Conservation (phyloP, 1,139 yeast species). For the Kurtzmaniella quercitrusa region DNA sequence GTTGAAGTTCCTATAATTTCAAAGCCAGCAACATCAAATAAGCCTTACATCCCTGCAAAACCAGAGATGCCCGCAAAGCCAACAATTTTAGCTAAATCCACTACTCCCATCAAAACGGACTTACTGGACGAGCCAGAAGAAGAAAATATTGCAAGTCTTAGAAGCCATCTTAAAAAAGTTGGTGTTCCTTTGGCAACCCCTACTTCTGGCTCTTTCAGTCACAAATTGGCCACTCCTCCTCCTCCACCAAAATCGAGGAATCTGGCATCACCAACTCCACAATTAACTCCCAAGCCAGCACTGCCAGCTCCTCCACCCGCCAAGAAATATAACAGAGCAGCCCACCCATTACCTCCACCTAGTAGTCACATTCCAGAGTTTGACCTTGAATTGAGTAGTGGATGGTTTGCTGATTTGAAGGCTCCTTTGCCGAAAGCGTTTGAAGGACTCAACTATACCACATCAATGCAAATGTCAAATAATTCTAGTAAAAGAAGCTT, state of each 20-base stretch:
- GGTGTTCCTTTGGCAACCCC: constrained; percentile 3
- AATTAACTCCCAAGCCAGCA: constrained; percentile 11
- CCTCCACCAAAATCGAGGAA: constrained; percentile 11
- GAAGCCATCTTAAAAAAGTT: constrained; percentile 1
- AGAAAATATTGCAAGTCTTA: background rate
- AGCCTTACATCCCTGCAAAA: constrained; percentile 12
- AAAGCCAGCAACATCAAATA: constrained; percentile 13
- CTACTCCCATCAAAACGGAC: background rate
- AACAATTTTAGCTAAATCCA: constrained; percentile 1
- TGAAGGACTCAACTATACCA: constrained; percentile 31
- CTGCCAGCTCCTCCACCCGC: constrained; percentile 36
- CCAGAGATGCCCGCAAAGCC: constrained; percentile 17
- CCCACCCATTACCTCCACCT: constrained; percentile 13
- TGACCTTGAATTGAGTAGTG: constrained; percentile 38
- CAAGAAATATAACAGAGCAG: constrained; percentile 26
- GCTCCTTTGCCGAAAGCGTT: constrained; percentile 33
- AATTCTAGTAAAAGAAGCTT: constrained; percentile 17
- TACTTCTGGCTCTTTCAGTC: background rate
- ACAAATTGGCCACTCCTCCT: constrained; percentile 10
- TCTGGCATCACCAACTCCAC: constrained; percentile 7
- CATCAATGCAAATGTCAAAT: constrained; percentile 21
- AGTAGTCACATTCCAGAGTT: constrained; percentile 24
- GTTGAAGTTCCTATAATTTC: background rate
- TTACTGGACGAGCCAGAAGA: background rate
- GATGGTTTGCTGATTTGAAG: constrained; percentile 40